Conservation (phyloP, 2,329 filamentous ascomycete species). For the Epichloe glyceriae region DNA sequence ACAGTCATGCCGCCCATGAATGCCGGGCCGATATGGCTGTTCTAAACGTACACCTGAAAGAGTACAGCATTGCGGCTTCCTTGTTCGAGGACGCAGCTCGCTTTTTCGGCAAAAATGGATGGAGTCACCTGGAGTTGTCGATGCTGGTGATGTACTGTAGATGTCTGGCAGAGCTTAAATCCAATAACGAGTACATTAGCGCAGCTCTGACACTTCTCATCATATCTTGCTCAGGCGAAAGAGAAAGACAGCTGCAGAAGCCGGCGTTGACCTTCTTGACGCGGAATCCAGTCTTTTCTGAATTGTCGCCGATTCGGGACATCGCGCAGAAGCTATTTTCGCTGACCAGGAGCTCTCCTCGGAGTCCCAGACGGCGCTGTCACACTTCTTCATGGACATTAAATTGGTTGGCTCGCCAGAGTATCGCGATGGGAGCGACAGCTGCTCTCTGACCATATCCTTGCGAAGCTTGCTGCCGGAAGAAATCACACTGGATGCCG, state of each 20-base stretch:
- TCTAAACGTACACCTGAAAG: slow-evolving; percentile 62
- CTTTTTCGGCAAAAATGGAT: slow-evolving; percentile 65
- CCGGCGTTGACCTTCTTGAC: slow-evolving; percentile 11
- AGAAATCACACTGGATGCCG: slow-evolving; percentile 50
- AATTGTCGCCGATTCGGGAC: slow-evolving; percentile 30
- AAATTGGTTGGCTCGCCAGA: slow-evolving; percentile 53
- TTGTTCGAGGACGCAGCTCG: slow-evolving; percentile 70
- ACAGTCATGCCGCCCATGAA: slow-evolving; percentile 63
- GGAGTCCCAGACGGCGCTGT: slow-evolving; percentile 55
- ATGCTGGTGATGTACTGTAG: slow-evolving; percentile 77
- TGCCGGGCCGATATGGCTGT: slow-evolving; percentile 77
- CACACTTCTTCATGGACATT: slow-evolving; percentile 60
- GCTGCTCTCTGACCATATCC: slow-evolving; percentile 56
- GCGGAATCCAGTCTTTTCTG: slow-evolving; percentile 10
- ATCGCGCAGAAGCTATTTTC: slow-evolving; percentile 34
- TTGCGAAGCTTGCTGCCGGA: slow-evolving; percentile 63
- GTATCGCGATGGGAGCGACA: slow-evolving; percentile 60
- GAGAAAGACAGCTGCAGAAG: slow-evolving; percentile 30
- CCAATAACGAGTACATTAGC: slow-evolving; percentile 66
- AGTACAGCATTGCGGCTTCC: slow-evolving; percentile 59
- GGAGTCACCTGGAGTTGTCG: slow-evolving; percentile 67
- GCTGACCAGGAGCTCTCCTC: slow-evolving; percentile 32
- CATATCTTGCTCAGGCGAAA: slow-evolving; percentile 47
- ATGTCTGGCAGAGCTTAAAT: slow-evolving; percentile 65
- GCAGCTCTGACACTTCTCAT: slow-evolving; percentile 62